phyloP scores from a whole-genome alignment of 108 stramenopile genomes.

The Mayamaea pseudoterrestris region DNA sequence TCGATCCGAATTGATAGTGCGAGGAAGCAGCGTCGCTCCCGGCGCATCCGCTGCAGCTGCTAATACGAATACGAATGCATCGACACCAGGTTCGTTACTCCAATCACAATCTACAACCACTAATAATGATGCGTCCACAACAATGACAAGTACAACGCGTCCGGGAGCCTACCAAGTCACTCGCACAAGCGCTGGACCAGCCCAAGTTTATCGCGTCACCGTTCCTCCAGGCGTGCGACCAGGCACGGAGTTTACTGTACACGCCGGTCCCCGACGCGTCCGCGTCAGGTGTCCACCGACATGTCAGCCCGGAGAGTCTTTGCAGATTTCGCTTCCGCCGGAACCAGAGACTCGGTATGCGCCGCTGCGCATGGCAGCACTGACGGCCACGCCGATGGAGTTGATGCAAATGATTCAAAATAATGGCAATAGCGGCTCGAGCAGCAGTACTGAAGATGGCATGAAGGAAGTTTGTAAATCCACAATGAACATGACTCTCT shows the following conservation, averaged over 20 bases:
- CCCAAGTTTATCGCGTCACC: conserved; percentile 70
- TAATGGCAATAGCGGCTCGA: background rate
- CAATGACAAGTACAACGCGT: conserved; percentile 11
- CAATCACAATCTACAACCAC: background rate
- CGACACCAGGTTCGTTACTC: conserved; percentile 4
- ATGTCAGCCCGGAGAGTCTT: conserved; percentile 56
- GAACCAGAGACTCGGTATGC: conserved; percentile 43
- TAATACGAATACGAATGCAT: background rate
- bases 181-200: conserved; percentile 38
- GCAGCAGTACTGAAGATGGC: background rate
- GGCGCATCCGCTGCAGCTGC: background rate
- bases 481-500: too few species aligned
- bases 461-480: too few species aligned
- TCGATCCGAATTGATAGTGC: background rate
- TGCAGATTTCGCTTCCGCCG: conserved; percentile 74
- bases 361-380: conserved; percentile 34
- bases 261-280: conserved; percentile 50
- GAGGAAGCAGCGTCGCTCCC: conserved; percentile 1
- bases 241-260: conserved; percentile 64
- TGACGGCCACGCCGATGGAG: conserved; percentile 35
- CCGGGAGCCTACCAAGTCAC: conserved; percentile 57
- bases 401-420: background rate
- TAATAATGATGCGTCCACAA: too few species aligned
- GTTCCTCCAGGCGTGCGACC: conserved; percentile 60
- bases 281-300: conserved; percentile 67